Evolutionary conservation across 1,139 yeast species (phyloP), one percentile per base, ranked within the genome.

Genomic region (Yamadazyma spencermartinsiae): DNA sequence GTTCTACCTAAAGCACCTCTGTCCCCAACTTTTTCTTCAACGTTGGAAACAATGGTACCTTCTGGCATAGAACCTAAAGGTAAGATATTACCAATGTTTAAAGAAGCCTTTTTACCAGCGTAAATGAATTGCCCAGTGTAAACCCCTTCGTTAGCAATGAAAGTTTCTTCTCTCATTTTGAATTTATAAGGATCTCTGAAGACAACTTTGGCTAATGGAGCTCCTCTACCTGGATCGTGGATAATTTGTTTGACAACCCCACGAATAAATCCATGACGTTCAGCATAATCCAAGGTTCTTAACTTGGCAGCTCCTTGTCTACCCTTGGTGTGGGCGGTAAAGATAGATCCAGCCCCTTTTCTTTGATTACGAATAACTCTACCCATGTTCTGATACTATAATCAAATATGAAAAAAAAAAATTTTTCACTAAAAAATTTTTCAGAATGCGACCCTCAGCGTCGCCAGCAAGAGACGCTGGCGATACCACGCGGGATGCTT

Each of bases 321-420:
- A 75, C 90, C 86, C 78, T 96, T 89, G 82, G 97, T 89, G 90
- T 88, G 94, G 65, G 97, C 82, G 74, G 94, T 85, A 88, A 90
- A 90, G 82, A 90, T 87, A 68, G 96, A 88, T 70, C 97, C 97
- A 77, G 96, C 96, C 84, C 96, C 96, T 80, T 90, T 90, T 86
- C 98, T 88, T 85, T 90, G 97, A 84, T 90, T 89, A 80, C 97
- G 94, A 81, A 90, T 90, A 79, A 90, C 98, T 84, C 97, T 89
- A 85, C 97, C 96, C 82, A 67, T 64, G 33, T 19, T 29, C 29
- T 33, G 45, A 40, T 41, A 38, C 39, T 38, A 38, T 24, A 12
- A 9, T 14, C 16, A 14, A 26, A 12, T 26, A 8, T 7, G 10
- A 7, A 23, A 6, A 23, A 11, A 4, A 8, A 23, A 30, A 14